Base-by-base conservation (phyloP, 257 asterid species). In the Apocynum venetum region DNA sequence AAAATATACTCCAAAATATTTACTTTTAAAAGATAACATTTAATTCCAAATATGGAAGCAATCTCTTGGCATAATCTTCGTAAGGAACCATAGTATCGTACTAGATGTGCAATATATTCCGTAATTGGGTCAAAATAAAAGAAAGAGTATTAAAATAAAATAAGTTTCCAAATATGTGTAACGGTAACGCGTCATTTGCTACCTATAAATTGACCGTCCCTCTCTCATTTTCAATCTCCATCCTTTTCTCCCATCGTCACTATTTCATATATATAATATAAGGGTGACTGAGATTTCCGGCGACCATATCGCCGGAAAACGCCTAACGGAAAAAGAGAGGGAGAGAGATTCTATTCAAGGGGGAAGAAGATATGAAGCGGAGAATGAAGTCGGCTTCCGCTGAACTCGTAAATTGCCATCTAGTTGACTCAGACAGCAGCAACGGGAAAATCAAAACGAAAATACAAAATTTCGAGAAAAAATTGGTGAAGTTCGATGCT, bases 401-500 rank as follows among this genome's bases (percentile, higher is more conserved):
- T 43, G 36, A 56, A 57, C 43, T 0, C 40, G 77, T 40, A 46
- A 49, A 47, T n/a, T n/a, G 55, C 4, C 60, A 4, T 19, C 79
- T 70, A 67, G 68, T 78, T 35, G 63, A 73, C 72, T 82, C 79
- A 35, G 77, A 75, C 61, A 77, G 71, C 25, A 74, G 46, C 41
- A 17, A 57, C 65, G 60, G 76, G 36, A 19, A 84, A 15, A n/a
- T 53, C 11, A 75, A 25, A 59, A 53, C 44, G 79, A 78, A 78
- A 31, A 48, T 40, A 67, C 63, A 61, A 66, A 81, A 83, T 75
- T 71, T 13, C 59, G 78, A 52, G 83, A 63, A 74, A n/a, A 80
- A 53, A 53, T 80, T 94, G 89, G 59, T 90, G 73, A 90, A 84
- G 79, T 94, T 84, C 80, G 97, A 92, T 55, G 90, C 84, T 55